Conservation (phyloP, 345 rosid species). For the Boechera divaricarpa region DNA sequence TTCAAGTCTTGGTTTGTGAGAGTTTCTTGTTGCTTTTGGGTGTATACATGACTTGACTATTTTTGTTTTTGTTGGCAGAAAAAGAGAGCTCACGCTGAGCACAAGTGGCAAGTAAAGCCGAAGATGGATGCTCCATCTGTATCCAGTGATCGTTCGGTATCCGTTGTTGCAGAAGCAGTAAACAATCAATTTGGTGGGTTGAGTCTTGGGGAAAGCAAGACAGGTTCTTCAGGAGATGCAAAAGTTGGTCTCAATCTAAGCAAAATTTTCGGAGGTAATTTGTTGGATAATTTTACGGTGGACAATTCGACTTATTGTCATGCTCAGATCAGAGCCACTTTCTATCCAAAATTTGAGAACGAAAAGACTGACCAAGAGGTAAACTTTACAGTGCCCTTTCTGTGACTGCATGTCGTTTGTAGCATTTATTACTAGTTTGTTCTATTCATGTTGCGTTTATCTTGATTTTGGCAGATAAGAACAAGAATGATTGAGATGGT, state of each 20-base stretch:
- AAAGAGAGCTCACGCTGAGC: constrained; percentile 40
- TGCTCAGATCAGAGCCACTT: constrained; percentile 92
- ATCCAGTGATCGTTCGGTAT: constrained; percentile 35
- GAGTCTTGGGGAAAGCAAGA: constrained; percentile 52
- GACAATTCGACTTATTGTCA: constrained; percentile 65
- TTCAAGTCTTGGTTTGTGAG: constrained; percentile 10
- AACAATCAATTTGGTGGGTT: constrained; percentile 53
- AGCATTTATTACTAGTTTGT: constrained; percentile 1
- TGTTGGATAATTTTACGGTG: constrained; percentile 65
- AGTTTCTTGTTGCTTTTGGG: constrained; percentile 9
- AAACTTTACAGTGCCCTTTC: not conserved
- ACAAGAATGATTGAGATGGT: constrained; percentile 89
- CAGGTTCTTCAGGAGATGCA: constrained; percentile 36
- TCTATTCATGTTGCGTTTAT: constrained; percentile 8
- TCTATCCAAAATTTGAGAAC: constrained; percentile 97
- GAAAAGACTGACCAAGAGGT: constrained; percentile 99
- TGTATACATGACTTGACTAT: constrained; percentile 4
- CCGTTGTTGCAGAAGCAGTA: constrained; percentile 49
- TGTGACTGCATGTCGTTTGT: not conserved
- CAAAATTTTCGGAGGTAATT: constrained; percentile 51
- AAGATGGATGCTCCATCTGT: constrained; percentile 37
- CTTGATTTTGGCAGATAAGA: constrained; percentile 62
- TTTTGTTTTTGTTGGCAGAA: constrained; percentile 46
- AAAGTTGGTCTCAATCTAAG: constrained; percentile 52
- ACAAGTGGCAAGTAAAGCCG: constrained; percentile 48